phyloP scores from a whole-genome alignment of 2,329 filamentous ascomycete species.

The Gaeumannomyces tritici region DNA sequence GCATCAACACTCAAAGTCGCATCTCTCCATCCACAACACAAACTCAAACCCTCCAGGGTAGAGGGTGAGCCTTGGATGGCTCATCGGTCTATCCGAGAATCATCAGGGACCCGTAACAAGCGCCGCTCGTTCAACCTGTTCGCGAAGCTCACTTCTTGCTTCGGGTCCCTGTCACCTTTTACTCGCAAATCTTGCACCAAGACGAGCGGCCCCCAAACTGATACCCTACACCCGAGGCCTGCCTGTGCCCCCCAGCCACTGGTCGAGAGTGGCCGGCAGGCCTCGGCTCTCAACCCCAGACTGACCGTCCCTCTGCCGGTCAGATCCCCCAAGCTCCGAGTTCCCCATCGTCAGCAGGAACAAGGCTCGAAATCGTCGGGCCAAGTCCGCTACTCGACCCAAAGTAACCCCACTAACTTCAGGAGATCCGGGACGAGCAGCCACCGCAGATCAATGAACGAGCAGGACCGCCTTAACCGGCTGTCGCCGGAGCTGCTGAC shows the following conservation, averaged over 20 bases:
- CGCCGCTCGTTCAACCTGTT: neutral
- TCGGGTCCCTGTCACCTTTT: neutral
- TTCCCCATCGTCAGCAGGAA: neutral
- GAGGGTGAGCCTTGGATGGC: neutral
- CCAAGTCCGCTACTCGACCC: neutral
- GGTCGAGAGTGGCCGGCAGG: too few relatives aligned
- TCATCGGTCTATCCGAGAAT: neutral
- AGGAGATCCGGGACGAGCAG: neutral
- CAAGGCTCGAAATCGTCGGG: neutral
- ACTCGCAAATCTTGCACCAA: neutral
- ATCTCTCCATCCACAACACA: too few relatives aligned
- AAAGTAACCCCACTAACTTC: neutral
- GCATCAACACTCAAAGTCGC: too few relatives aligned
- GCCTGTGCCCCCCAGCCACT: too few relatives aligned
- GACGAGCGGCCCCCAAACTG: neutral
- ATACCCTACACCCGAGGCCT: too few relatives aligned
- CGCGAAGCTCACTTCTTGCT: neutral
- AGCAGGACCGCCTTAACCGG: neutral
- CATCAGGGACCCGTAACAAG: neutral
- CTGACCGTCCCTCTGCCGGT: too few relatives aligned
- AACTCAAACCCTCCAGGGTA: too few relatives aligned
- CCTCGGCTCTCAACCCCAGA: too few relatives aligned
- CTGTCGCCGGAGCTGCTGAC: neutral
- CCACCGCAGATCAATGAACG: neutral
- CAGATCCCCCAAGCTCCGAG: neutral